A percentile compares a stretch with the other conserved stretches of the same genome.
These are phyloP conservation scores for Yarrowia alimentaria DNA, from an alignment of 805 yeast species.

Conservation along the genomic window DNA sequence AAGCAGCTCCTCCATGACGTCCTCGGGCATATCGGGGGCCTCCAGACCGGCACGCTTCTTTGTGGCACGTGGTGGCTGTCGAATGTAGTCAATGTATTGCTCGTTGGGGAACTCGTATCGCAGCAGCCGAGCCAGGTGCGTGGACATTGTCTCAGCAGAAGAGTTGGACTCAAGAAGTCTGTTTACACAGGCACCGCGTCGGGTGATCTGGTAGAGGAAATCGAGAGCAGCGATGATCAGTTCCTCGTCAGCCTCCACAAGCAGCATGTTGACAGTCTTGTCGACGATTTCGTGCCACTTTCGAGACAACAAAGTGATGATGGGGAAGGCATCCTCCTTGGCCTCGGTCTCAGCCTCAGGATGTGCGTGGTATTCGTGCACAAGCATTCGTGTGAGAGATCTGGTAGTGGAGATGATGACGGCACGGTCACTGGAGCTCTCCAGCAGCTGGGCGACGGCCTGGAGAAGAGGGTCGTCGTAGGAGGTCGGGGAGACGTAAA, in stretches of 20 bases:
- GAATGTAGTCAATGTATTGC: constrained; percentile 40
- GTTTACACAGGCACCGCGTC: constrained; percentile 55
- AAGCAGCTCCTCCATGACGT: constrained; percentile 59
- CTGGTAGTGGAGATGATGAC: constrained; percentile 67
- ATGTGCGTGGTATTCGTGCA: constrained; percentile 50
- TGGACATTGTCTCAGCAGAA: constrained; percentile 52
- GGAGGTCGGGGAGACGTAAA: constrained; percentile 74
- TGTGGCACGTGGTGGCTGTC: constrained; percentile 43
- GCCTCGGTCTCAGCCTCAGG: constrained; percentile 24
- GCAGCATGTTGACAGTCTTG: constrained; percentile 55
- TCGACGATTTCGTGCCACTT: constrained; percentile 44
- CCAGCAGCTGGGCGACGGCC: constrained; percentile 52
- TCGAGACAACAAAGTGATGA: constrained; percentile 8
- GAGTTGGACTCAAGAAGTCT: constrained; percentile 41
- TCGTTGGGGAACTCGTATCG: constrained; percentile 42
- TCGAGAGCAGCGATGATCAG: constrained; percentile 71
- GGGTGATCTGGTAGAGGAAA: constrained; percentile 50
- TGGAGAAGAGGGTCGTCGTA: constrained; percentile 67
- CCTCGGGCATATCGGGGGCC: constrained; percentile 53
- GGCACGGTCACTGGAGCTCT: constrained; percentile 61
- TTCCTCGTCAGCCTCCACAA: constrained; percentile 71
- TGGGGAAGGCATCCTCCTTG: constrained; percentile 20
- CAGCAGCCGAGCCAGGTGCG: constrained; percentile 62
- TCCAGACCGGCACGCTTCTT: constrained; percentile 39
- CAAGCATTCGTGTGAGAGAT: constrained; percentile 75